Evolutionary conservation across 805 yeast genomes (phyloP).

Genomic region (Jamesozyma hellenica): DNA sequence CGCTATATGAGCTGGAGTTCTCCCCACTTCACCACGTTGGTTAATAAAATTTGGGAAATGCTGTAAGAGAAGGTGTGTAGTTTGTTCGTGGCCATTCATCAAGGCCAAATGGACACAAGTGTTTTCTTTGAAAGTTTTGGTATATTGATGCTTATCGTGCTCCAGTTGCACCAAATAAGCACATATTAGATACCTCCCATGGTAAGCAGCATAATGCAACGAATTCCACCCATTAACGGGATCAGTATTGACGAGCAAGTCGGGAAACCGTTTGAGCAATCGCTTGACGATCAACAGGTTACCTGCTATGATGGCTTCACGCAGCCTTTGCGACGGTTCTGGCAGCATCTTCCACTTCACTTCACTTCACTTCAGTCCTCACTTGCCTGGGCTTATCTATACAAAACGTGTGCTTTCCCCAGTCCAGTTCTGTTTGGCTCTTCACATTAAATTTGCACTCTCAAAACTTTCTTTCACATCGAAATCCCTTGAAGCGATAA

Average conservation of each 20-base stretch:
- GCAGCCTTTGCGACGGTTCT: conserved; percentile 56
- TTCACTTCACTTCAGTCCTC: too few relatives aligned
- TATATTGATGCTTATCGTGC: conserved; percentile 42
- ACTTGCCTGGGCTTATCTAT: background rate
- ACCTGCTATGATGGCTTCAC: conserved; percentile 56
- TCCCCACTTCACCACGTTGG: conserved; percentile 36
- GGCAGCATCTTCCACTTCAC: conserved; percentile 22
- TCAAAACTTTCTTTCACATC: too few relatives aligned
- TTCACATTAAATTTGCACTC: too few relatives aligned
- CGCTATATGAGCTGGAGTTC: conserved; percentile 63
- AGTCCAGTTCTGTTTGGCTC: too few relatives aligned
- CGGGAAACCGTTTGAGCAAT: conserved; percentile 58
- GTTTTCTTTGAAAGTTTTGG: conserved; percentile 44
- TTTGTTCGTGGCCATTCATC: conserved; percentile 53
- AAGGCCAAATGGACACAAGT: conserved; percentile 69
- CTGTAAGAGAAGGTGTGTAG: conserved; percentile 62
- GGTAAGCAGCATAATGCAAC: conserved; percentile 67
- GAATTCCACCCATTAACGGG: conserved; percentile 73
- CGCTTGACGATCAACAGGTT: conserved; percentile 54
- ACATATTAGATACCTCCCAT: conserved; percentile 64
- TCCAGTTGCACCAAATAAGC: conserved; percentile 46
- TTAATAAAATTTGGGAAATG: conserved; percentile 50
- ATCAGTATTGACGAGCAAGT: conserved; percentile 57
- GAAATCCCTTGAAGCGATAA: too few relatives aligned
- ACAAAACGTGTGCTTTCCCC: too few relatives aligned